A percentile compares a stretch with the other conserved stretches of the same genome.
Conservation (phyloP, 1,139 yeast species). For the Yamadazyma conglobata region DNA sequence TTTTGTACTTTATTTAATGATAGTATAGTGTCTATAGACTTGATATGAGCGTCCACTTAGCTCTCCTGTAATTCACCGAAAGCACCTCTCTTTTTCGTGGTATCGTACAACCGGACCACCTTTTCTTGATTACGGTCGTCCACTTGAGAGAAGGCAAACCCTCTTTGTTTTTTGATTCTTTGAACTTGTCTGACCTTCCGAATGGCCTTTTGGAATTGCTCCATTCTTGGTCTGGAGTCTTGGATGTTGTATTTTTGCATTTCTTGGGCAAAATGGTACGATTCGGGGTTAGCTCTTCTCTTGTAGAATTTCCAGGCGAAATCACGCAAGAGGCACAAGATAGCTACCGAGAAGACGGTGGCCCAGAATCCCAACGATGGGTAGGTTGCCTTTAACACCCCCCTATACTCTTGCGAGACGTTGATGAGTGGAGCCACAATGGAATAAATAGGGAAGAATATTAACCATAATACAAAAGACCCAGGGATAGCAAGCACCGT, state of each 20-base stretch:
- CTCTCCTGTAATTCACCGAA: constrained; percentile 40
- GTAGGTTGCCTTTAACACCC: constrained; percentile 73
- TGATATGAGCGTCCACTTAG: too few relatives aligned
- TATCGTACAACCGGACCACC: constrained; percentile 90
- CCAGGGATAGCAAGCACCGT: constrained; percentile 94
- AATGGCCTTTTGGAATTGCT: constrained; percentile 95
- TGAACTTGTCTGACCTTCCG: constrained; percentile 97
- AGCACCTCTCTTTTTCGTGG: constrained; percentile 64
- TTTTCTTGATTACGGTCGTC: constrained; percentile 91
- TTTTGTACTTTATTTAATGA: too few relatives aligned
- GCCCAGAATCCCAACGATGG: constrained; percentile 86
- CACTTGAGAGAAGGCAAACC: constrained; percentile 96
- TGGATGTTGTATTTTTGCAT: constrained; percentile 93
- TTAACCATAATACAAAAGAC: constrained; percentile 78
- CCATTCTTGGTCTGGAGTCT: constrained; percentile 92
- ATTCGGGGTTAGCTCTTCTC: constrained; percentile 86
- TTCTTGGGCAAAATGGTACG: constrained; percentile 94
- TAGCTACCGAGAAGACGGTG: constrained; percentile 68
- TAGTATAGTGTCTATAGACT: constrained; percentile 1
- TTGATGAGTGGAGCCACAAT: constrained; percentile 77
- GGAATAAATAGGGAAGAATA: constrained; percentile 85
- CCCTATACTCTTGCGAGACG: constrained; percentile 81
- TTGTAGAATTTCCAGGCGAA: constrained; percentile 92
- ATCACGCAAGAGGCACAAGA: constrained; percentile 79
- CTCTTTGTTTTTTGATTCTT: constrained; percentile 96